Evolutionary conservation across 345 rosid species (phyloP), one percentile per base, ranked within the genome.

Genomic region (Conringia planisiliqua): DNA sequence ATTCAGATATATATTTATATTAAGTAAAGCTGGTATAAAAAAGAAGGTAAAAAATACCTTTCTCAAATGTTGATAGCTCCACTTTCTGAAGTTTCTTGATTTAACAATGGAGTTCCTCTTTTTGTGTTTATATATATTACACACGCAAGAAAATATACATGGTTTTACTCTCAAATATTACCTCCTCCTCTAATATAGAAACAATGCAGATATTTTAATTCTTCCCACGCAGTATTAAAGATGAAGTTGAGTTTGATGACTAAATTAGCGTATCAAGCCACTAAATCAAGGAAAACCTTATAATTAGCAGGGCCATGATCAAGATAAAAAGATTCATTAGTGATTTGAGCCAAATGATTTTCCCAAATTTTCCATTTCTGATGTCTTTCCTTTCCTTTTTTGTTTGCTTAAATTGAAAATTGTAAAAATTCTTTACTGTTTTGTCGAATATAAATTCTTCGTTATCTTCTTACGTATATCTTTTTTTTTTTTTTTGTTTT

Each of bases 31-130:
- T 40, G 40, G 9, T 16, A 43, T 30, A 71, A 30, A 29, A 29
- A 59, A 18, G 14, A 73, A 43, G 14, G 57, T 39, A 18, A 29
- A 44, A 50, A 68, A 11, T 76, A 76, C 79, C 79, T 69, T 22
- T 62, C 40, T 68, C 22, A 57, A 52, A 35, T 7, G 48, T 16
- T 60, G 51, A 48, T 48, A 42, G 70, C 64, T 69, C 64, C 32
- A 69, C 58, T 69, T 75, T 75, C 64, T 75, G 74, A 69, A 62
- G 70, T 76, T 76, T 76, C 59, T 69, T 54, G 70, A 76, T 76
- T 62, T 76, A 54, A 69, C 65, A 69, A 69, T 76, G 75, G 59
- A 54, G 66, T 69, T 76, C 33, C 42, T 76, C 64, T 46, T 69
- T 51, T 51, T 52, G 24, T 43, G 79, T 69, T 61, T 76, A 75